phyloP scores from a whole-genome alignment of 2,329 filamentous ascomycete species.

The Metarhizium guizhouense region DNA sequence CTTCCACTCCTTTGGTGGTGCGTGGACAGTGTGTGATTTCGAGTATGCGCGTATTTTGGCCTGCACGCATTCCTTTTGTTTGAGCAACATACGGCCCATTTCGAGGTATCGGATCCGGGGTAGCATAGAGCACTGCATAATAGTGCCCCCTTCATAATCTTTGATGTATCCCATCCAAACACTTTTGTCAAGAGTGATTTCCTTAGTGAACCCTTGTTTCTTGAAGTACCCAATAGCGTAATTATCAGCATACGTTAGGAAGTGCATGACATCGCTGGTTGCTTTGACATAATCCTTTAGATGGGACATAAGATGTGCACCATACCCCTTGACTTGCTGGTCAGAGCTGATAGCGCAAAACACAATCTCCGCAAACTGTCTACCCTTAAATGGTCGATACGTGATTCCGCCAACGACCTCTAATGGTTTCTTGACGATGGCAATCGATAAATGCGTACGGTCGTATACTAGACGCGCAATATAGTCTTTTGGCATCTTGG shows the following conservation, averaged over 20 bases:
- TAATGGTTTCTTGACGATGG: constrained; percentile 92
- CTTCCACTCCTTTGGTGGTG: constrained; percentile 79
- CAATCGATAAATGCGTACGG: constrained; percentile 89
- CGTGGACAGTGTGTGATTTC: constrained; percentile 79
- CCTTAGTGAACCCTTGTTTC: constrained; percentile 98
- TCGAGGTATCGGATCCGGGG: constrained; percentile 92
- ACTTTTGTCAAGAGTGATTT: constrained; percentile 82
- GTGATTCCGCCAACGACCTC: constrained; percentile 97
- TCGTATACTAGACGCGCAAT: constrained; percentile 97
- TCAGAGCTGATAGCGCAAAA: constrained; percentile 97
- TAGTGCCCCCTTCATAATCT: constrained; percentile 96
- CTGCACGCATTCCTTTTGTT: constrained; percentile 92
- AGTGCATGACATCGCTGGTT: constrained; percentile 95
- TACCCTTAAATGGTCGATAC: constrained; percentile 85
- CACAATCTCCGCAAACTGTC: constrained; percentile 94
- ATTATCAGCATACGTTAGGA: constrained; percentile 96
- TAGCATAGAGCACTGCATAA: constrained; percentile 99
- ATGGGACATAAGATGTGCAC: constrained; percentile 95
- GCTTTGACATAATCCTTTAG: constrained; percentile 97
- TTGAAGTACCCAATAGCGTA: constrained; percentile 99
- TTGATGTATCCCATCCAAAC: constrained; percentile 99
- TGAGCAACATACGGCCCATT: constrained; percentile 83
- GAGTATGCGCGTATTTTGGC: constrained; percentile 91
- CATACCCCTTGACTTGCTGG: constrained; percentile 97
- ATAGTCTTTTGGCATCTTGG: constrained; percentile 99